Evolutionary conservation across 257 asterid species (phyloP), one percentile per base, ranked within the genome.

Genomic region (Ballota nigra): DNA sequence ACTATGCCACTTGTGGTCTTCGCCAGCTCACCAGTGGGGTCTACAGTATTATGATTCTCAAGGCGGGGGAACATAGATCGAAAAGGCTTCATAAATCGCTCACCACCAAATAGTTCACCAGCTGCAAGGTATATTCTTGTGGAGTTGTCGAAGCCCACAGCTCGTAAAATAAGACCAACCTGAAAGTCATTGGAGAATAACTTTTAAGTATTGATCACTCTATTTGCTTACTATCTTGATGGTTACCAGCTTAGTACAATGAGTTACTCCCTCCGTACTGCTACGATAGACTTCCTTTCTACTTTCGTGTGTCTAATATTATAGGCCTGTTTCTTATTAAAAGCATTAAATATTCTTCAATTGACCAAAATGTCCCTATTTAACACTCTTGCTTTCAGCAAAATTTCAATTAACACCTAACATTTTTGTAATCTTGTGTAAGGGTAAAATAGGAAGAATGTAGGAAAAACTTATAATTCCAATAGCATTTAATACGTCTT

Each of bases 81-180:
- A 47, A 95, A 92, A 72, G 96, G 96, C 71, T 83, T 86, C 98
- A 89, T 92, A 74, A 89, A 92, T 28, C 95, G 81, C 55, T 95
- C 98, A 36, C 99, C 97, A 22, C 98, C 98, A 71, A 95, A 95
- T 52, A 95, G 86, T 52, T 95, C 96, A 2, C 99, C 99, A 8
- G 98, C 96, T 57, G 99, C 99, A 49, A 95, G 92, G 78, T 92
- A 95, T 85, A 92, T 92, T 77, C 88, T 82, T 56, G 99, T 92
- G 18, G 89, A 84, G 81, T 92, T 92, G 84, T 89, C 92, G 29
- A 89, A 95, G 23, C 99, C 97, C 83, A 92, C 75, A 45, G 96
- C 79, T 33, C 83, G 90, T 70, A 95, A 76, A 79, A 95, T 82
- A 73, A 89, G 96, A 78, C 97, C 98, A 56, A 95, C 98, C 98